Evolutionary conservation across 1,139 yeast species (phyloP), one percentile per base, ranked within the genome.

Genomic region (Protomyces arabidopsidicola): DNA sequence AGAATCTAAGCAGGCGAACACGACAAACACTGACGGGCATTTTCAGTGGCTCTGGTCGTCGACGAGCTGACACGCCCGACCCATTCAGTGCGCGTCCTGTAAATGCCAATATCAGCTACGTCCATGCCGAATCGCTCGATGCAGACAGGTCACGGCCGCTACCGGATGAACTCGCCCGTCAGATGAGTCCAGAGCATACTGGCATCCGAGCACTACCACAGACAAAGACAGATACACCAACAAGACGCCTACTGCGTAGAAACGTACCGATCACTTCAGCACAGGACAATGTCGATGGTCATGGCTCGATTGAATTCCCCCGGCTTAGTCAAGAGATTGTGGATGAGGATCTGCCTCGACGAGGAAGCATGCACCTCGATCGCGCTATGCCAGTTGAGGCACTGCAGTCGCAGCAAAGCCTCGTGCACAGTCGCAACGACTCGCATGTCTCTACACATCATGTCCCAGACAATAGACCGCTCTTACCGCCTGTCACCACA

Each of bases 351-450:
- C 53, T 55, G 16, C 42, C 45, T 24, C 51, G 62, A n/a, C 62
- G 62, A 10, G 56, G 52, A 14, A 58, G 62, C 45, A 58, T 58
- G 62, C 62, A 58, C 20, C 56, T 58, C 10, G 62, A 58, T 35
- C 42, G 62, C 24, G 56, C 62, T 3, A 39, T 58, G 62, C 62
- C 62, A 6, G 42, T 38, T 9, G 62, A 51, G 20, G 12, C 20
- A 18, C 42, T 14, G 16, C 42, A 36, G 9, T 12, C 16, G 42
- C 42, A 36, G 16, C 22, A 18, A 42, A 18, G 24, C 18, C 12
- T 42, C 12, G 22, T 10, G 24, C 48, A 42, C 18, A 20, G 48
- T 12, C 48, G 48, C 48, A 42, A 18, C 4, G 22, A 6, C 20
- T 42, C 48, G 48, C 22, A n/a, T 5, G 24, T 42, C 14, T 42